Evolutionary conservation across 1,284 basidiomycete genomes (phyloP).

Genomic region (Rhodotorula sp.): DNA sequence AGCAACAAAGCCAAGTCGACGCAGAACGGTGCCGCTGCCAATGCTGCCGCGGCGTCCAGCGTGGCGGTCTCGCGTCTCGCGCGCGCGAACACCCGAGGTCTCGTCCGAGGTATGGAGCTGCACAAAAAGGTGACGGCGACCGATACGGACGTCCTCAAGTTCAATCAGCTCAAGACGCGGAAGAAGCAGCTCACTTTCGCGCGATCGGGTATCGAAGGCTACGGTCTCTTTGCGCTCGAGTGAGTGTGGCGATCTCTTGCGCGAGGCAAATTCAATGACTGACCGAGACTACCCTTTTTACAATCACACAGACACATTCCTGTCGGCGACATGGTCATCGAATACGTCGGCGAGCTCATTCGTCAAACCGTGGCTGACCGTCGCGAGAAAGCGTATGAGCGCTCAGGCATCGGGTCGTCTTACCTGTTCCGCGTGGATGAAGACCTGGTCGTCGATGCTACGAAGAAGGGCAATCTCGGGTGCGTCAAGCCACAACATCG

Average conservation of each 20-base stretch:
- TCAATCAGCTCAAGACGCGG: constrained; percentile 94
- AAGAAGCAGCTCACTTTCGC: constrained; percentile 98
- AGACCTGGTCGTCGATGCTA: constrained; percentile 76
- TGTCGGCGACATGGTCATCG: constrained; percentile 97
- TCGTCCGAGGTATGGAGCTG: constrained; percentile 91
- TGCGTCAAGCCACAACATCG: constrained; percentile 52
- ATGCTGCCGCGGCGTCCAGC: constrained; percentile 38
- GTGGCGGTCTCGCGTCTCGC: constrained; percentile 63
- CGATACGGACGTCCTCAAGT: constrained; percentile 70
- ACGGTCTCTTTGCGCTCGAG: constrained; percentile 95
- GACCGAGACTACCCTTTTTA: background rate
- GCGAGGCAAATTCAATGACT: no score
- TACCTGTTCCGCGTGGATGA: constrained; percentile 70
- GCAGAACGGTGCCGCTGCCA: constrained; percentile 47
- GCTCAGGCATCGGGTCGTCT: constrained; percentile 90
- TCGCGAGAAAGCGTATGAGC: constrained; percentile 92
- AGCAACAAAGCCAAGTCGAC: constrained; percentile 55
- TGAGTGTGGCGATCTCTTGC: constrained; percentile 8
- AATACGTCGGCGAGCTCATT: constrained; percentile 97
- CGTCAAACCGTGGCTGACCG: constrained; percentile 94
- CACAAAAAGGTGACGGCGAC: constrained; percentile 64
- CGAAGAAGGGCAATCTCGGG: constrained; percentile 97
- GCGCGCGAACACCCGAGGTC: constrained; percentile 90
- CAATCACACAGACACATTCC: constrained; percentile 62
- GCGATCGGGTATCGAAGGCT: constrained; percentile 94